These are phyloP conservation scores for Acacia pycnantha DNA, from an alignment of 331 rosid genomes.

Conservation along the genomic window DNA sequence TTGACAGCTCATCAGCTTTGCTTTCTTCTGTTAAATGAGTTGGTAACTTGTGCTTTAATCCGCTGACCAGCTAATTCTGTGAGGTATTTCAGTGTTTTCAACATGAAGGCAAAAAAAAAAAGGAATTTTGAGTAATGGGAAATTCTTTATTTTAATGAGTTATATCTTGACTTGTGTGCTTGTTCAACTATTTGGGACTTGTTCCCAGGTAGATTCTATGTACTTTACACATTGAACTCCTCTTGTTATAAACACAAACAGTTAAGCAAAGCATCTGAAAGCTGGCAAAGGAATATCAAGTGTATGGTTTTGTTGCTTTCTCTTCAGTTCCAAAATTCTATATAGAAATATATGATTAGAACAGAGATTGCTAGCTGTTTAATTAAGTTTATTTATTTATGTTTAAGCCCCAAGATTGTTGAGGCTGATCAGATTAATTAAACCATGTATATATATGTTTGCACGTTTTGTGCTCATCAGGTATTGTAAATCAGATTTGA, in stretches of 20 bases:
- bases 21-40: conserved; percentile 38
- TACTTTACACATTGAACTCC: conserved; percentile 22
- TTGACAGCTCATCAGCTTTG: conserved; percentile 49
- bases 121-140: background rate
- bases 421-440: background rate
- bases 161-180: conserved; percentile 52
- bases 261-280: conserved; percentile 15
- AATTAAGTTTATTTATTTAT: background rate
- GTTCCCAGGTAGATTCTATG: conserved; percentile 45
- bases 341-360: background rate
- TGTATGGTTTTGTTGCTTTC: background rate
- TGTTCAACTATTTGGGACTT: conserved; percentile 53
- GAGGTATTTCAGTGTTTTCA: conserved; percentile 47
- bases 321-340: background rate
- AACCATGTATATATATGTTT: background rate
- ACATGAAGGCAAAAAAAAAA: conserved; percentile 1
- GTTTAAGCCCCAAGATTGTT: background rate
- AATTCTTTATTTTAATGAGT: conserved; percentile 24
- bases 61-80: conserved; percentile 47
- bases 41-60: conserved; percentile 57
- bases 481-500: background rate
- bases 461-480: background rate
- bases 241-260: background rate
- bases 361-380: background rate
- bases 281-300: background rate